Base-by-base conservation (phyloP, 2,329 filamentous ascomycete species). In the Pseudogymnoascus sp. region DNA sequence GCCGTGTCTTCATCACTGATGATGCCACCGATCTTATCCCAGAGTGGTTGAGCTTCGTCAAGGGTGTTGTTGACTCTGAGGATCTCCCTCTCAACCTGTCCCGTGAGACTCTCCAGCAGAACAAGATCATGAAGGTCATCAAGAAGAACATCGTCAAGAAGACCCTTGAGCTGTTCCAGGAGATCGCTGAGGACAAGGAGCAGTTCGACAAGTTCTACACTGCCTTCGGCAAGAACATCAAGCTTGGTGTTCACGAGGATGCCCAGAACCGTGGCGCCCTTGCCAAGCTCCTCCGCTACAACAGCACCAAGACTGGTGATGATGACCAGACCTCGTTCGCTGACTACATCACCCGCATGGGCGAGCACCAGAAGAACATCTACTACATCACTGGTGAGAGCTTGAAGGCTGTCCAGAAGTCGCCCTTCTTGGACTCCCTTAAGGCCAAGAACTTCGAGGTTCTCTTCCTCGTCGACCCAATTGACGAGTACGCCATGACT, bases 71-170 rank as follows among this genome's bases (percentile, higher is more conserved):
- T 79, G 95, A 99, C 83, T 99, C 95, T 75, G 95, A 99, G 87
- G 95, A 99, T 79, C 90, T 99, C 68, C 95, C 95, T 73, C 90
- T 99, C 79, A 99, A 99, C 88, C 81, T 99, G 83, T 97, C 95
- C 76, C 95, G 95, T 89, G 95, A 99, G 88, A 97, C 93, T 64
- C 91, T 99, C 60, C 95, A 99, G 83, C 95, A 97, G 86, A 99
- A 97, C 90, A 97, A 97, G 92, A 99, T 99, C 86, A 97, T 97
- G 95, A 97, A 97, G 90, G 95, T 97, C 80, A 97, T 97, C 87
- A 96, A 96, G 88, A 99, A 99, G 92, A 99, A 99, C 89, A 96
- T 99, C 70, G 93, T 99, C 86, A 99, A 97, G 93, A 99, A 99
- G 91, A 91, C 91, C 70, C 91, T 99, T 70, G 95, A 99, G 86